Percentiles rank a stretch among this genome's conserved stretches.
Evolutionary conservation across 371 early-diverging fungal species (phyloP).

Genomic region (Rhizopus delemar): DNA sequence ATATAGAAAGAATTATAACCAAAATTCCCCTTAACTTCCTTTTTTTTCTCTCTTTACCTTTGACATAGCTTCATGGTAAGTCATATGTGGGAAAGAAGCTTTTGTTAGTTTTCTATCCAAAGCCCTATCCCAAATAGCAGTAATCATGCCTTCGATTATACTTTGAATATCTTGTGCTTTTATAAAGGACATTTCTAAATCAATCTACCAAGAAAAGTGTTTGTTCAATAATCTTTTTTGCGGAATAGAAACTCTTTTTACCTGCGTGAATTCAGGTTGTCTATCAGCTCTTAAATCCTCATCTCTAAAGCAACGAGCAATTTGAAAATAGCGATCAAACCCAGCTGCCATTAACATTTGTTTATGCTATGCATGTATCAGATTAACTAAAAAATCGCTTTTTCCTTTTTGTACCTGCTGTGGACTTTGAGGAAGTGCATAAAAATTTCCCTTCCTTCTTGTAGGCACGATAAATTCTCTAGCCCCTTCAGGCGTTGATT

Average conservation of each 20-base stretch:
- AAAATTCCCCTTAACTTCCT: neutral
- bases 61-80: constrained; percentile 81
- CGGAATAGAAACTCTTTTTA: constrained; percentile 14
- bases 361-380: constrained; percentile 66
- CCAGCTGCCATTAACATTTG: constrained; percentile 92
- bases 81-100: constrained; percentile 66
- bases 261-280: constrained; percentile 94
- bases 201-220: constrained; percentile 54
- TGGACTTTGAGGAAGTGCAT: constrained; percentile 90
- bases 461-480: constrained; percentile 94
- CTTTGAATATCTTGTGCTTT: constrained; percentile 67
- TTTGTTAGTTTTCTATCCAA: constrained; percentile 52
- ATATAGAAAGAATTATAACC: constrained; percentile 2
- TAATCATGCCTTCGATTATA: constrained; percentile 77
- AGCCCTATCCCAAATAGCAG: constrained; percentile 66
- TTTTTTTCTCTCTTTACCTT: constrained; percentile 43
- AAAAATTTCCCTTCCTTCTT: constrained; percentile 72
- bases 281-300: constrained; percentile 88
- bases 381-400: constrained; percentile 21
- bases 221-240: neutral
- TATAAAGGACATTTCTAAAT: constrained; percentile 89
- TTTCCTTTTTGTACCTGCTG: constrained; percentile 66
- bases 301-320: constrained; percentile 93
- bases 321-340: constrained; percentile 89
- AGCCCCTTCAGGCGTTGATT: constrained; percentile 94